phyloP scores from a whole-genome alignment of 441 rosid species.

The Euphorbia schlechtendalii region DNA sequence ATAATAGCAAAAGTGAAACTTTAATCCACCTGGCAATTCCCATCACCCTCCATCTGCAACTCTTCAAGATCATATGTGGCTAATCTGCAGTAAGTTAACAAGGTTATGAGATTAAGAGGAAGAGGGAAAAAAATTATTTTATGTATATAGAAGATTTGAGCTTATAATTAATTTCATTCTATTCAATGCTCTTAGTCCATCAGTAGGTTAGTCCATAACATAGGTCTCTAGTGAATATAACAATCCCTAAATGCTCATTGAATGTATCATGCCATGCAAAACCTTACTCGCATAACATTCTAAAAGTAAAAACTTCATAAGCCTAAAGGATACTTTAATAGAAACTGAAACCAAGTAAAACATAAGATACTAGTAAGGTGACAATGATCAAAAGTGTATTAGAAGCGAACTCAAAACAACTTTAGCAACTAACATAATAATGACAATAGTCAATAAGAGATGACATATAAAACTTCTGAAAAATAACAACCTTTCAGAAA shows the following conservation, averaged over 20 bases:
- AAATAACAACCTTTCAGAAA: constrained; percentile 71
- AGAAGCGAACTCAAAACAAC: neutral
- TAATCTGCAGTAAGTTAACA: constrained; percentile 46
- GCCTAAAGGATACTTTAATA: constrained; percentile 4
- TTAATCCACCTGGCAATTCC: constrained; percentile 82
- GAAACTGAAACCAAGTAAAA: neutral
- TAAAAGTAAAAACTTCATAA: constrained; percentile 3
- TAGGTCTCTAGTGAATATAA: neutral
- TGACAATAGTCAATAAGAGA: constrained; percentile 7
- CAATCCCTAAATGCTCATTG: constrained; percentile 1
- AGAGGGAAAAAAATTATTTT: neutral
- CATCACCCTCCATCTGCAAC: constrained; percentile 91
- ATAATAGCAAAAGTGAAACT: constrained; percentile 5
- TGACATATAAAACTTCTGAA: constrained; percentile 7
- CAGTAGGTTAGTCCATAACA: neutral
- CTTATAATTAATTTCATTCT: neutral
- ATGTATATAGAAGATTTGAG: neutral
- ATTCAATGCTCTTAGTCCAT: neutral
- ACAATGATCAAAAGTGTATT: neutral
- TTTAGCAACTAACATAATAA: neutral
- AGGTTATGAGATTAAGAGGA: constrained; percentile 3
- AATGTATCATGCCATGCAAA: neutral
- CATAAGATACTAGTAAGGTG: neutral
- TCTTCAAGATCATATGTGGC: constrained; percentile 74
- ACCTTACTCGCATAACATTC: constrained; percentile 2